Evolutionary conservation across 2,329 filamentous ascomycete species (phyloP).

Genomic region (Ceratocystis lukuohia): DNA sequence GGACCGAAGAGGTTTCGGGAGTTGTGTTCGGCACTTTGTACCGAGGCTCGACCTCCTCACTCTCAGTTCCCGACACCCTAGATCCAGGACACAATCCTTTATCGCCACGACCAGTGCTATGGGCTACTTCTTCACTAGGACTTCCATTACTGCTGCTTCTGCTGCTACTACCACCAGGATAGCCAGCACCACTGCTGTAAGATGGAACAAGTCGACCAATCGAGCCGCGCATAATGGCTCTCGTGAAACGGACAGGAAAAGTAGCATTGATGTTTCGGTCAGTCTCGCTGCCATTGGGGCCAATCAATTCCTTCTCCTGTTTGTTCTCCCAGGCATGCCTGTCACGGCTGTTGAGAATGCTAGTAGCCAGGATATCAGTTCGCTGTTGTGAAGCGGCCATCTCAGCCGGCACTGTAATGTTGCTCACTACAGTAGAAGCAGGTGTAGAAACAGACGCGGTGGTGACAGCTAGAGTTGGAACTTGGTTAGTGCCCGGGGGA

Average conservation of each 20-base stretch:
- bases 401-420: neutral
- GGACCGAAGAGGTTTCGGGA: neutral
- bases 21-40: slow-evolving; percentile 5
- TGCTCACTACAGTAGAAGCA: neutral
- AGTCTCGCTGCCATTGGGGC: neutral
- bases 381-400: neutral
- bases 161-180: neutral
- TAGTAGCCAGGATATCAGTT: slow-evolving; percentile 6
- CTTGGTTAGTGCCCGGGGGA: neutral
- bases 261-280: slow-evolving; percentile 2
- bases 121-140: neutral
- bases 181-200: neutral
- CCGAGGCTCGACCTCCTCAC: neutral
- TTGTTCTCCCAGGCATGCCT: slow-evolving; percentile 6
- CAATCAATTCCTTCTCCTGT: slow-evolving; percentile 11
- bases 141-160: neutral
- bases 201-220: slow-evolving; percentile 13
- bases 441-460: neutral
- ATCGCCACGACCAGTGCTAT: neutral
- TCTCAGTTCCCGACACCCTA: neutral
- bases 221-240: slow-evolving; percentile 13
- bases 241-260: slow-evolving; percentile 13
- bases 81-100: neutral
- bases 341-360: slow-evolving; percentile 1
- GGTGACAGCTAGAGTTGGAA: neutral